Base-by-base conservation (phyloP, 371 early-diverging fungal species). In the Gilbertella persicaria region DNA sequence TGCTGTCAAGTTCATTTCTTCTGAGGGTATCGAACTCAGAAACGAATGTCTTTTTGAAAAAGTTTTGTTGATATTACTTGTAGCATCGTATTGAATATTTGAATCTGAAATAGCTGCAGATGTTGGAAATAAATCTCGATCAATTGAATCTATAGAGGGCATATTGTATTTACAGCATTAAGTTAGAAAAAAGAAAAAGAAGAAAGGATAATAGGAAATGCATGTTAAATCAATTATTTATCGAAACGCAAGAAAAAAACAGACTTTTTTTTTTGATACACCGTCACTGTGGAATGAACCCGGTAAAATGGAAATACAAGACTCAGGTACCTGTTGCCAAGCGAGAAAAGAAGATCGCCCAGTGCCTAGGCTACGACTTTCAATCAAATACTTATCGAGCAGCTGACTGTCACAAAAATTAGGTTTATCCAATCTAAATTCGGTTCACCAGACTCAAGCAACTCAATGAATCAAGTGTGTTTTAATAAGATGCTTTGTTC, bases 21-120 rank as follows among this genome's bases (percentile, higher is more conserved):
- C 38, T 5, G 55, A 50, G 20, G 53, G 25, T 13, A 60, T 20
- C 2, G 60, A 60, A 17, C 17, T 21, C 2, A 43, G 17, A 17
- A 41, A 35, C 0, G 52, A 52, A 17, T 43, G 33, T 52, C 44
- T 43, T 8, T 30, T 13, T 1, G 45, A 44, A n/a, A n/a, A 9
- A 12, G 37, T 5, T n/a, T 36, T 45, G 5, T 5, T 28, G 23
- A 37, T 45, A 20, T 21, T 30, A 25, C 45, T 42, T 7, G 13
- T 13, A 7, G 10, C 17, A 26, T 53, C 29, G 45, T 20, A 45
- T 19, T 53, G 38, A n/a, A 37, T 8, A n/a, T 36, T 37, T 29
- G 53, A 7, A n/a, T 12, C n/a, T 6, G 23, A 16, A 39, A 26
- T 40, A 19, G 42, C 19, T 26, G 33, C 10, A 12, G 33, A 13